These are phyloP conservation scores for Silene coronaria DNA, from an alignment of 179 eudicot genomes.

Conservation along the genomic window DNA sequence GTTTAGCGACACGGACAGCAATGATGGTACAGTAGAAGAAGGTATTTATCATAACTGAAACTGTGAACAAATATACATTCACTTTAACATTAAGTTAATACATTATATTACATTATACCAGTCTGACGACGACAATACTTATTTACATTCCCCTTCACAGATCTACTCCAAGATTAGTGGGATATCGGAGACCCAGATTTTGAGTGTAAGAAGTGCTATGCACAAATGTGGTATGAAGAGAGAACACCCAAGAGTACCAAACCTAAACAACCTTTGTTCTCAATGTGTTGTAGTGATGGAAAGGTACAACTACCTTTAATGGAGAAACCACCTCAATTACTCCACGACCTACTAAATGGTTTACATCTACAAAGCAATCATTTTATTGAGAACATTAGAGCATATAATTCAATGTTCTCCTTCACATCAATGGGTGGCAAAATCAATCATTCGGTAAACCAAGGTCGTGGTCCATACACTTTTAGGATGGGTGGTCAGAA, in stretches of 20 bases:
- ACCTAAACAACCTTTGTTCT: not conserved
- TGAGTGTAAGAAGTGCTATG: not conserved
- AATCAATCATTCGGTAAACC: not conserved
- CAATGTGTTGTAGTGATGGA: not conserved
- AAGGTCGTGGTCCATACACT: slow-evolving; percentile 1
- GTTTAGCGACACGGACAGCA: no score
- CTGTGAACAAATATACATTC: no score
- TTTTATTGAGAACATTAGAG: not conserved
- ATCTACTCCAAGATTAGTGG: not conserved
- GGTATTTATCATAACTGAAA: no score
- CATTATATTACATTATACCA: no score
- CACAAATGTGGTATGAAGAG: not conserved
- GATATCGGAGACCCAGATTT: not conserved
- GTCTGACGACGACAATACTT: no score
- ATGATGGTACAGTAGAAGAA: no score
- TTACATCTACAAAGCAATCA: not conserved
- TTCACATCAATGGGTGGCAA: slow-evolving; percentile 8
- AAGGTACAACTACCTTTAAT: not conserved
- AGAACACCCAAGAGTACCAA: not conserved
- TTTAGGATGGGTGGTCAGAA: slow-evolving; percentile 2
- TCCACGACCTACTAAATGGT: not conserved
- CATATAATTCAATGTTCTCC: not conserved
- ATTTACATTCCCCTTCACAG: no score
- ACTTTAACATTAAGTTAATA: no score
- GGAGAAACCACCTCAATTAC: not conserved